Evolutionary conservation across 768 basidiomycete genomes (phyloP), one percentile per base, ranked within the genome.

Genomic region (Hericium rajendrae): DNA sequence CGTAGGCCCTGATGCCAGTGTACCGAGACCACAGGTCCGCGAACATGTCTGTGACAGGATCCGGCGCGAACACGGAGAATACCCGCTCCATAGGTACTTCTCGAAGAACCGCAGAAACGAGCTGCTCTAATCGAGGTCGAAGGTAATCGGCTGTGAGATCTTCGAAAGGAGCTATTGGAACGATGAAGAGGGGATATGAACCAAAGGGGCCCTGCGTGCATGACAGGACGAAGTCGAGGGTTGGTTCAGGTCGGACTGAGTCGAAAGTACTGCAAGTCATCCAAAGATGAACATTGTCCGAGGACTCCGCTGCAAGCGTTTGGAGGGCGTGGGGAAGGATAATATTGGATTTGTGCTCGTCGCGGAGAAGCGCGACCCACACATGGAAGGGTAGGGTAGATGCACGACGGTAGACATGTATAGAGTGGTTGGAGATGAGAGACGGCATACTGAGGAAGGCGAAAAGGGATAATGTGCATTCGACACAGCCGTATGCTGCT

Each of bases 181-280:
- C 79, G 28, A 90, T 72, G 70, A 90, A 90, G 8, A 86, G 62
- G 2, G 88, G 89, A 60, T 89, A 86, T 50, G 72, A 65, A 1
- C 79, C 86, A 52, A 85, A 70, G 18, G 69, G 65, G 0, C 80
- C 80, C 28, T 76, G 67, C 0, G 84, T 86, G 61, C 80, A 81
- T 11, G 85, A 78, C 3, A 88, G 70, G 9, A 90, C 69, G 58
- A 84, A 78, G 22, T 78, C 74, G 46, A 85, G 51, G 46, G 59
- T 49, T 15, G 63, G 53, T 2, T 54, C 11, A 4, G 13, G 6
- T 8, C 12, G 10, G 37, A 32, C 37, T 13, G 48, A 18, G 5
- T 37, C 6, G 37, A 46, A 18, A 10, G 53, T 66, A 26, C 58
- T 62, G 20, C 65, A 62, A 18, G 68, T 62, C 11, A 76, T 65